Conservation (phyloP, 768 basidiomycete species). For the Sarcomyxa edulis region DNA sequence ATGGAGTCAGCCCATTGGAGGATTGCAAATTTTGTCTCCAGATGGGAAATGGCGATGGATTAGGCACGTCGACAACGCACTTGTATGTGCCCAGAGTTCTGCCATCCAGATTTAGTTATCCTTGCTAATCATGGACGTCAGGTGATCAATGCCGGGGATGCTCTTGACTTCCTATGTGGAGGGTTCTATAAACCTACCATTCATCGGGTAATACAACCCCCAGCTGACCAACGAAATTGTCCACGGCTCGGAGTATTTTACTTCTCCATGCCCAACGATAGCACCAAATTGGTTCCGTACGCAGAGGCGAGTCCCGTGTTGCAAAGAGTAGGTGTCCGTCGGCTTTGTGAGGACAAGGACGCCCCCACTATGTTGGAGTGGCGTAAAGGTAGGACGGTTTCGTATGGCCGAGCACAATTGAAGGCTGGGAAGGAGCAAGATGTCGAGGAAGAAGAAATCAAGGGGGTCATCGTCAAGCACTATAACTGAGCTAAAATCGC, state of each 20-base stretch:
- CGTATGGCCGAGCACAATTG: slow-evolving; percentile 34
- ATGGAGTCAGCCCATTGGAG: slow-evolving; percentile 44
- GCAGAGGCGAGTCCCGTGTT: slow-evolving; percentile 38
- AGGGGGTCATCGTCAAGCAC: slow-evolving; percentile 40
- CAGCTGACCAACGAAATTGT: slow-evolving; percentile 34
- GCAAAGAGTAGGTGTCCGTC: slow-evolving; percentile 27
- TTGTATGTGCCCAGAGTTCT: slow-evolving; percentile 27
- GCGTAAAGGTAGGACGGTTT: slow-evolving; percentile 31
- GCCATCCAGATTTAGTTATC: no score
- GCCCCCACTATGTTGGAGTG: slow-evolving; percentile 38
- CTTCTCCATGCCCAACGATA: slow-evolving; percentile 40
- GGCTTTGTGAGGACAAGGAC: slow-evolving; percentile 26
- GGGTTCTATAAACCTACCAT: slow-evolving; percentile 45
- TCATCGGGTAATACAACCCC: slow-evolving; percentile 47
- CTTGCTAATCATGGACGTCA: slow-evolving; percentile 4
- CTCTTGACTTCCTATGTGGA: slow-evolving; percentile 42
- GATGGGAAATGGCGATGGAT: slow-evolving; percentile 41
- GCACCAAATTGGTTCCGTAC: slow-evolving; percentile 34
- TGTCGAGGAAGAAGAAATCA: slow-evolving; percentile 41
- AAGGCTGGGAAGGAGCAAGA: slow-evolving; percentile 26
- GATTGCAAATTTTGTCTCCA: slow-evolving; percentile 36
- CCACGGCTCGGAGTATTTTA: slow-evolving; percentile 44
- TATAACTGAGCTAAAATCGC: no score
- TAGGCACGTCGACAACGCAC: slow-evolving; percentile 38
- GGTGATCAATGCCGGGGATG: slow-evolving; percentile 44